Percentiles rank a stretch among this genome's conserved stretches.
Evolutionary conservation across 257 asterid species (phyloP).

Genomic region (Jasminum sambac): DNA sequence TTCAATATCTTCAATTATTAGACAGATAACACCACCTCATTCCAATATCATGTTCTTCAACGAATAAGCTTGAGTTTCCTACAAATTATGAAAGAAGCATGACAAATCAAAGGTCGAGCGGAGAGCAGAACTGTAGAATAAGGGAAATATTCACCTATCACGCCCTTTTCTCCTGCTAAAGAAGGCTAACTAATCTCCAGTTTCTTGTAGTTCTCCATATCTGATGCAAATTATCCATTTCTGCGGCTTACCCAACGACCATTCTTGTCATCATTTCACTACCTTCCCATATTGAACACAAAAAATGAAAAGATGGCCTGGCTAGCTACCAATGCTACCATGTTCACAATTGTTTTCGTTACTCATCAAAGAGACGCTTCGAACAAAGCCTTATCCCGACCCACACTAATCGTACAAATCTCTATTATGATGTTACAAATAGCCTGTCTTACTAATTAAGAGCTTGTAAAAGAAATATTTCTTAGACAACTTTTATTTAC

Average conservation of each 20-base stretch:
- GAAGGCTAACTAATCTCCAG: background rate
- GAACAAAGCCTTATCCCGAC: background rate
- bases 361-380: background rate
- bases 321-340: background rate
- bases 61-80: background rate
- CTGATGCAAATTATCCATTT: background rate
- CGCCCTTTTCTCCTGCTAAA: background rate
- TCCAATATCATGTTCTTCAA: background rate
- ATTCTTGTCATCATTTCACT: background rate
- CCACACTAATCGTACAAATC: background rate
- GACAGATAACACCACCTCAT: background rate
- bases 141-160: background rate
- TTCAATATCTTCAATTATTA: background rate
- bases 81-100: background rate
- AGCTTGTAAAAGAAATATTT: no score
- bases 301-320: background rate
- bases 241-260: background rate
- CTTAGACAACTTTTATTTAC: no score
- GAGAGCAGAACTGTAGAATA: background rate
- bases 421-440: background rate
- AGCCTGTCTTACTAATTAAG: background rate
- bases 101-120: background rate
- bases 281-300: background rate
- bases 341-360: background rate
- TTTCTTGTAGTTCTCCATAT: background rate